Conservation (phyloP, 2,329 filamentous ascomycete genomes). For the Raffaelea albimanens region DNA sequence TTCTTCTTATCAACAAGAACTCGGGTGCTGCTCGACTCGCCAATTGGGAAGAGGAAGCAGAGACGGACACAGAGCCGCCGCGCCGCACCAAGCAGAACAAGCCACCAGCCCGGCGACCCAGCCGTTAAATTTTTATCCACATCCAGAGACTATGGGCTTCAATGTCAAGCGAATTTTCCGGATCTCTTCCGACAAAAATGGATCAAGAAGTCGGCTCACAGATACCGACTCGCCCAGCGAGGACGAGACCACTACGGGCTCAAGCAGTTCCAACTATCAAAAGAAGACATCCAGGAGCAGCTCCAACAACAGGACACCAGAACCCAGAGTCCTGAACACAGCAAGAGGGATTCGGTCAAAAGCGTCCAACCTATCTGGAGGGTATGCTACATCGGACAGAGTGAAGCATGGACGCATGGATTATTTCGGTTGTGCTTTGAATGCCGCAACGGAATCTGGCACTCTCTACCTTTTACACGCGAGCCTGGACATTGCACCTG, state of each 20-base stretch:
- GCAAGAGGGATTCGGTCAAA: conserved; percentile 5
- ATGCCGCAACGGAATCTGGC: no score
- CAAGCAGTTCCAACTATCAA: no score
- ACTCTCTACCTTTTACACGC: not conserved
- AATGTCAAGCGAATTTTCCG: conserved; percentile 11
- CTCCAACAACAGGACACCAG: no score
- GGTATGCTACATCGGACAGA: conserved; percentile 7
- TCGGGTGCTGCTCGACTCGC: not conserved
- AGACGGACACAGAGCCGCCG: no score
- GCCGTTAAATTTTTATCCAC: not conserved
- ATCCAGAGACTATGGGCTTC: conserved; percentile 9
- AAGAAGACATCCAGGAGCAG: no score
- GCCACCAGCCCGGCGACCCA: no score
- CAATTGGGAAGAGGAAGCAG: not conserved
- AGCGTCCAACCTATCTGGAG: conserved; percentile 9
- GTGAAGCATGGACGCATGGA: not conserved
- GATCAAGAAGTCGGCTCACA: conserved; percentile 1
- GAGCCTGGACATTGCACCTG: not conserved
- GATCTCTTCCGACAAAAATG: conserved; percentile 6
- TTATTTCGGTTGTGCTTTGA: no score
- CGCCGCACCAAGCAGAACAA: no score
- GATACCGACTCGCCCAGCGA: conserved; percentile 9
- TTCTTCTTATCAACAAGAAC: not conserved
- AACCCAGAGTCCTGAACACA: not conserved
- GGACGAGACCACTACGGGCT: conserved; percentile 2